These are phyloP conservation scores for Candida sakaeoensis DNA, from an alignment of 805 yeast species.

Conservation along the genomic window DNA sequence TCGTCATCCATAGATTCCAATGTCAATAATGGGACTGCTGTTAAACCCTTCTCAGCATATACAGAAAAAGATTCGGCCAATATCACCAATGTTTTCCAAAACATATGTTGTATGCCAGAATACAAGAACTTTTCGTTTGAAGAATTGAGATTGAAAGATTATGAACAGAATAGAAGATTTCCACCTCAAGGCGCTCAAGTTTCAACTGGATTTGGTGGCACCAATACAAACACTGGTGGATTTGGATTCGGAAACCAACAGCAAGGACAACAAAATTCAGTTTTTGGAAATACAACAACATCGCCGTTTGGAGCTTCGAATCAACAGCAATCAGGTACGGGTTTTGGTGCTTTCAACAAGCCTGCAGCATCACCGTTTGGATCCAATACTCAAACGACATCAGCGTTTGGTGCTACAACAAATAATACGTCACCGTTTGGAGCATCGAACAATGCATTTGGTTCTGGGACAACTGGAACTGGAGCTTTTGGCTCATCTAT, in stretches of 20 bases:
- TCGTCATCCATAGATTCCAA: constrained; percentile 22
- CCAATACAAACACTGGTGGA: constrained; percentile 10
- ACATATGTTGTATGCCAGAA: constrained; percentile 86
- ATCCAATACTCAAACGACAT: constrained; percentile 11
- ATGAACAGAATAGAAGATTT: constrained; percentile 63
- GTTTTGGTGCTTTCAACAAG: constrained; percentile 10
- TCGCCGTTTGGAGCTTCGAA: constrained; percentile 32
- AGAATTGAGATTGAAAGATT: constrained; percentile 87
- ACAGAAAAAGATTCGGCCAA: constrained; percentile 69
- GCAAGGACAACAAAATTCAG: constrained; percentile 13
- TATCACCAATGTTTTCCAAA: constrained; percentile 53
- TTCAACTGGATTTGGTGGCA: constrained; percentile 18
- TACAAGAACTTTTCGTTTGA: constrained; percentile 78
- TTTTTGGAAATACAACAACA: constrained; percentile 30
- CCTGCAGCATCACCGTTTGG: constrained; percentile 16
- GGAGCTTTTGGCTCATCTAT: constrained; percentile 7
- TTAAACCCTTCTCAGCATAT: constrained; percentile 64
- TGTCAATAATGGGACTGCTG: constrained; percentile 63
- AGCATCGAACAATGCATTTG: constrained; percentile 37
- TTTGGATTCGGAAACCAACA: constrained; percentile 16
- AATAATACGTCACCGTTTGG: constrained; percentile 30
- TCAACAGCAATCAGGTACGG: constrained; percentile 6
- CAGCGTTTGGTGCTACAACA: constrained; percentile 35
- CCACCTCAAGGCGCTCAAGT: constrained; percentile 20
- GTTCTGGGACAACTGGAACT: constrained; percentile 12